A percentile compares a stretch with the other conserved stretches of the same genome.
phyloP scores from a whole-genome alignment of 202 grass and related monocot genomes.

The Elaeis oleifera region DNA sequence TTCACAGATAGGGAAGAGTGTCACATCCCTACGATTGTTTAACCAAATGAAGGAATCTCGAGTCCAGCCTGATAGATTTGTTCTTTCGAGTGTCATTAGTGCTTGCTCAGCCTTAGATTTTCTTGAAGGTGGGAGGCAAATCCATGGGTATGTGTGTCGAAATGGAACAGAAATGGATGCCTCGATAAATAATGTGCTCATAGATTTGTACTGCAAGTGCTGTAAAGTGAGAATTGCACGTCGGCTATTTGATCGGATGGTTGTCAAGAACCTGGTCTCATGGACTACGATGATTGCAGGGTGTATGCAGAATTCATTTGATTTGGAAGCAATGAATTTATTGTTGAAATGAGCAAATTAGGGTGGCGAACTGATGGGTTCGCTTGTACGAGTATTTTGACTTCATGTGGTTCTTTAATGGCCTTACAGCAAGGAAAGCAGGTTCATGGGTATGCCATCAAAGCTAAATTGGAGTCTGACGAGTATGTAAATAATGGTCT shows the following conservation, averaged over 20 bases:
- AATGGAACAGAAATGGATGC: slow-evolving; percentile 34
- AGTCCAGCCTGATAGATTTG: slow-evolving; percentile 41
- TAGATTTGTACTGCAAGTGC: slow-evolving; percentile 71
- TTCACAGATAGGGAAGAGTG: slow-evolving; percentile 28
- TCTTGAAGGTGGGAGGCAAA: slow-evolving; percentile 55
- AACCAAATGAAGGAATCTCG: slow-evolving; percentile 34
- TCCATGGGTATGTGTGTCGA: slow-evolving; percentile 49
- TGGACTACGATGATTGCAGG: slow-evolving; percentile 76
- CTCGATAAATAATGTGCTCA: slow-evolving; percentile 34
- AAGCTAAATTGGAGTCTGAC: slow-evolving; percentile 40
- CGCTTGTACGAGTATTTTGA: slow-evolving; percentile 55
- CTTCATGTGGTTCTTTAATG: slow-evolving; percentile 49
- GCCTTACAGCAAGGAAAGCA: slow-evolving; percentile 57
- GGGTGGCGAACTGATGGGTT: slow-evolving; percentile 60
- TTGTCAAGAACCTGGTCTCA: slow-evolving; percentile 42
- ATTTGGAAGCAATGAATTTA: slow-evolving; percentile 47
- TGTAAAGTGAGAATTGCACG: slow-evolving; percentile 33
- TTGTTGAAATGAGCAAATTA: slow-evolving; percentile 38
- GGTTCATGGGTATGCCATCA: slow-evolving; percentile 52
- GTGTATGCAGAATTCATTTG: slow-evolving; percentile 59
- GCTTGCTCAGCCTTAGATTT: slow-evolving; percentile 44
- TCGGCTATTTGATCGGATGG: slow-evolving; percentile 50
- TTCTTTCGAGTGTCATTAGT: slow-evolving; percentile 49
- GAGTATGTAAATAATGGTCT: slow-evolving; percentile 65
- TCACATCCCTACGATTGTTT: slow-evolving; percentile 42